phyloP scores from a whole-genome alignment of 768 basidiomycete genomes.

The Lentinula lateritia region DNA sequence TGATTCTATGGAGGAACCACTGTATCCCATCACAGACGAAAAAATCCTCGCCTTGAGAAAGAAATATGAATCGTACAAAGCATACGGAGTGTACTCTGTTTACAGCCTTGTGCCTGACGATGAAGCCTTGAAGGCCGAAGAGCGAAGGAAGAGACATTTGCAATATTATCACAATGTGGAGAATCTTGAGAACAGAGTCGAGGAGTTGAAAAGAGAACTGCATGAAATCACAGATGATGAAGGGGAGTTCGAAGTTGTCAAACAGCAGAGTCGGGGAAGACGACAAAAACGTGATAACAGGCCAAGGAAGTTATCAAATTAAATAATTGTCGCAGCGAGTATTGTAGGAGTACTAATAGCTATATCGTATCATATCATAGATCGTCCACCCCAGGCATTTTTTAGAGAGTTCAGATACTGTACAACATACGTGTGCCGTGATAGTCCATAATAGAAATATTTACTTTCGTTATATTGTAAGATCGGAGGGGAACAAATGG shows the following conservation, averaged over 20 bases:
- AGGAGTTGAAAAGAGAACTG: not conserved
- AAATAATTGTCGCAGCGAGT: too few species aligned
- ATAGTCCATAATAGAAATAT: too few species aligned
- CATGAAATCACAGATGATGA: slow-evolving; percentile 12
- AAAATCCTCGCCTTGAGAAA: not conserved
- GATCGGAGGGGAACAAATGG: too few species aligned
- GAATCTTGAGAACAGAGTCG: not conserved
- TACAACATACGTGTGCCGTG: too few species aligned
- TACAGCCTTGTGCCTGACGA: not conserved
- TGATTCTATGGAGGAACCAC: not conserved
- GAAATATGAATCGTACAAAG: slow-evolving; percentile 1
- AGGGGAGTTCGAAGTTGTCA: slow-evolving; percentile 36
- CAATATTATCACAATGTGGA: not conserved
- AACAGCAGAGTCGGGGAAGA: slow-evolving; percentile 3
- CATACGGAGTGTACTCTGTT: slow-evolving; percentile 2
- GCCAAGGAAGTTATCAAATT: not conserved
- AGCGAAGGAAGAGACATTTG: not conserved
- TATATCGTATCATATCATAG: too few species aligned
- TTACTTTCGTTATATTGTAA: too few species aligned
- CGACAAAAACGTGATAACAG: not conserved
- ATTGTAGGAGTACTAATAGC: too few species aligned
- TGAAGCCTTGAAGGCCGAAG: not conserved
- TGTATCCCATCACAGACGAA: not conserved
- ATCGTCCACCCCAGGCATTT: too few species aligned
- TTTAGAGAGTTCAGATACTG: too few species aligned